Base-by-base conservation (phyloP, 352 stramenopile species). In the Aphanomyces stellatus region DNA sequence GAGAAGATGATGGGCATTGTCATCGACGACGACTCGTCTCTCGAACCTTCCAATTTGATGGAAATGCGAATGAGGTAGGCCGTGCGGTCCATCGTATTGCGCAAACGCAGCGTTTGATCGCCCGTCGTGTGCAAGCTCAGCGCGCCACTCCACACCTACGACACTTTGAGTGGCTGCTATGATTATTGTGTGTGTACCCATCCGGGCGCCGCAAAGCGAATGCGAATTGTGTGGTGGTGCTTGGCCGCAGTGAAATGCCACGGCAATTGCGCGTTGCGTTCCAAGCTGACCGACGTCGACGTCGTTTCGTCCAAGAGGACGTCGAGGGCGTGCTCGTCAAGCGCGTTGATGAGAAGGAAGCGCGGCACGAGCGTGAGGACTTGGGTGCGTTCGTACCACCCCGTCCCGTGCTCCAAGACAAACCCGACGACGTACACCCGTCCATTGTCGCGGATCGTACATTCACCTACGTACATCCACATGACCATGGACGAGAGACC, bases 301-400 rank as follows among this genome's bases (percentile, higher is more conserved):
- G 43, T 57, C 5, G 19, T 46, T 41, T 67, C 60, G 35, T 67
- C 60, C 27, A 57, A 28, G 49, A 67, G 60, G 19, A 67, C 8
- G 25, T 67, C 60, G 10, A 67, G n/a, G 7, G 40, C 4, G 4
- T n/a, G 25, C 22, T 57, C 63, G 40, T 69, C 63, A 8, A 92
- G 81, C 6, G 84, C 79, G 61, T 95, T 95, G 28, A 95, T 79
- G 22, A 95, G 72, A 75, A 95, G 87, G 60, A 91, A 93, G 27
- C 87, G 72, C 30, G 87, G 87, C 19, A 85, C 90, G 41, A 95
- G 70, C 78, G 90, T 94, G 43, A 95, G 87, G 11, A 95, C 85
- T 66, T 95, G 93, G 27, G 87, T 93, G 40, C 87, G 75, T 35
- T 87, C 91, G 51, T 93, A 95, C 41, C 79, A 71, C 7, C 82